Base-by-base conservation (phyloP, 2,329 filamentous ascomycete genomes). In the Akanthomyces muscarius region DNA sequence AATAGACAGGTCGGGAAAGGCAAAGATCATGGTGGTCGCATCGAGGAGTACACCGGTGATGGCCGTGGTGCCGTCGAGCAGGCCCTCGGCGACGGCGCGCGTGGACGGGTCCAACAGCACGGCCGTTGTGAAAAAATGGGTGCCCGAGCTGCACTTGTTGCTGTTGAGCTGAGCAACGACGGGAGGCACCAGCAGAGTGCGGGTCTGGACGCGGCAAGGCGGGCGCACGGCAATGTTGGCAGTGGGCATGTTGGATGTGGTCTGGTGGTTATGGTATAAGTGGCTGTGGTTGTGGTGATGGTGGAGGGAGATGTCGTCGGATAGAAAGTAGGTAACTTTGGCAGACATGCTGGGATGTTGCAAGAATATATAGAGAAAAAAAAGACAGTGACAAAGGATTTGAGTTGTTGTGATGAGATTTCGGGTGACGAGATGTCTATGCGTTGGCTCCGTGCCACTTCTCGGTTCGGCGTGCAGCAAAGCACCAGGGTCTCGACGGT, bases 41-140 rank as follows among this genome's bases (percentile, higher is more conserved):
- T 64, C 56, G 11, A 68, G 7, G 16, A 68, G 56, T 16, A 63
- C 51, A 0, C 70, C 68, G 1, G 68, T 69, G 11, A 64, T 62
- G 5, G 66, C 56, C 8, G 65, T 68, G 7, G 62, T 62, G 47
- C 72, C 65, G 5, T 51, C 48, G 28, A 73, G 59, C 11, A 57
- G 51, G 13, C 62, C 68, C 0, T 69, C 68, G 5, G 71, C 59
- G 2, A 70, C 64, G 2, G 41, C 44, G 5, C 68, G 67, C 1
- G 65, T 23, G 1, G 41, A 21, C 2, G 45, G 45, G 41, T 67
- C 66, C 0, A 74, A 28, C 1, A 75, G 64, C 1, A 68, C 33
- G 4, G 66, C 68, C 61, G 68, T 73, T 50, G 70, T 70, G 53
- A 74, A 73, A 61, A 70, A 71, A 41, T 69, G 63, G 23, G 57